Evolutionary conservation across 1,284 basidiomycete species (phyloP).

Genomic region (Naganishia sp.): DNA sequence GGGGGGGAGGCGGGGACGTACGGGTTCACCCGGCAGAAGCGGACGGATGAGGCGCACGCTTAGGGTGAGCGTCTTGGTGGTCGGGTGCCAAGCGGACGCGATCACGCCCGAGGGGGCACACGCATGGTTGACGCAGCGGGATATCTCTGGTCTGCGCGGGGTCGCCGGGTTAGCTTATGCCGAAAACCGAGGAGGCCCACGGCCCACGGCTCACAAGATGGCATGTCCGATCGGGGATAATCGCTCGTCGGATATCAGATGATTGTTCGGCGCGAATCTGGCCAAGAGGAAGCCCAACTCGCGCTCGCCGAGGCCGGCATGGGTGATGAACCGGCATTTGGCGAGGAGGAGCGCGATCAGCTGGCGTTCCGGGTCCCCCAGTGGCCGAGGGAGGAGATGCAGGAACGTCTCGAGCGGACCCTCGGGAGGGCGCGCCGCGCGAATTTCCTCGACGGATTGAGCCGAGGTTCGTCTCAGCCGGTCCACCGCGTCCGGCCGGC

Average conservation of each 20-base stretch:
- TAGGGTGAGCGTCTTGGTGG: background rate
- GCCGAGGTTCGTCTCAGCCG: background rate
- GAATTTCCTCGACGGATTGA: conserved; percentile 15
- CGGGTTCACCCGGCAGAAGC: conserved; percentile 9
- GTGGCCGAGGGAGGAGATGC: conserved; percentile 23
- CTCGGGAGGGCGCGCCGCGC: background rate
- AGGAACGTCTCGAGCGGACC: conserved; percentile 25
- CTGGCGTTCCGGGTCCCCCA: conserved; percentile 7
- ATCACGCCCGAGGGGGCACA: conserved; percentile 25
- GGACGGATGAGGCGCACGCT: conserved; percentile 9
- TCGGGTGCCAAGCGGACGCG: conserved; percentile 4
- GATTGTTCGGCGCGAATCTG: conserved; percentile 32
- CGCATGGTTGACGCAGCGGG: conserved; percentile 31
- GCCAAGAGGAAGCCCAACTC: conserved; percentile 27
- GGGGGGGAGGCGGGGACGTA: background rate
- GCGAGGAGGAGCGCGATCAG: conserved; percentile 24
- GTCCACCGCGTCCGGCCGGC: background rate
- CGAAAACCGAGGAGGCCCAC: background rate
- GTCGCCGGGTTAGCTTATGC: background rate
- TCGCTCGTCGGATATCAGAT: conserved; percentile 32
- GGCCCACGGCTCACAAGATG: conserved; percentile 25
- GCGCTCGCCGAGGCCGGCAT: background rate
- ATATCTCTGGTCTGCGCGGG: conserved; percentile 29
- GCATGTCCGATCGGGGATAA: conserved; percentile 32
- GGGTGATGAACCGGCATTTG: conserved; percentile 7